Base-by-base conservation (phyloP, 73 alveolate genomes). In the Stentor coeruleus region DNA sequence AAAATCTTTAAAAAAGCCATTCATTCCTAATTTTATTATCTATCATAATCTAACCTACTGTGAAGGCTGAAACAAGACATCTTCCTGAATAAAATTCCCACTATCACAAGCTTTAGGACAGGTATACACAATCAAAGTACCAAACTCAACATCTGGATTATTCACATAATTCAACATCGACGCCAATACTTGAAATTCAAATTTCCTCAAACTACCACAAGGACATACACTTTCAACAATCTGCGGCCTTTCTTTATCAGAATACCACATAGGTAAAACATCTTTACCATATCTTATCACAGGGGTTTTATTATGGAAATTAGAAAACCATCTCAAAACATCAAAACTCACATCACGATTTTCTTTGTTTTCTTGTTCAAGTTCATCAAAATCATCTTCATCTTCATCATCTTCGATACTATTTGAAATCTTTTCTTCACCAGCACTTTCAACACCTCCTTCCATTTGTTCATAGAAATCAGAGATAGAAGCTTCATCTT, bases 181-280 rank as follows among this genome's bases (percentile, higher is more conserved):
- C 20, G 79, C 49, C n/a, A 66, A 40, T 1, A 66, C 79, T 66
- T 66, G 79, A 31, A 20, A 66, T 31, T 66, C 79, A 66, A 66
- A 66, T 14, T 14, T 66, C 79, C 79, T 66, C 37, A 0, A 1
- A 20, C 14, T 40, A 0, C 79, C 79, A 66, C 79, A 66, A 66
- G 79, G 2, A 2, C 79, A 66, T 26, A 28, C 33, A 20, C 33
- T 40, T 20, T 28, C 33, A 14, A 20, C 37, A 20, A 20, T 31
- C 37, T 0, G n/a, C 14, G 79, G 79, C 39, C 79, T 66, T 33
- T 31, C 79, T 66, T 66, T 66, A 66, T 66, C 79, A 14, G 79
- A 66, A 2, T 66, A 66, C 79, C 79, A 66, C 79, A 66, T 28
- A 66, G 79, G 79, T 31, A 20, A 15, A 26, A 20, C 37, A 28